Evolutionary conservation across 2,329 filamentous ascomycete genomes (phyloP), one percentile per base, ranked within the genome.

Genomic region (Fusarium floridanum): DNA sequence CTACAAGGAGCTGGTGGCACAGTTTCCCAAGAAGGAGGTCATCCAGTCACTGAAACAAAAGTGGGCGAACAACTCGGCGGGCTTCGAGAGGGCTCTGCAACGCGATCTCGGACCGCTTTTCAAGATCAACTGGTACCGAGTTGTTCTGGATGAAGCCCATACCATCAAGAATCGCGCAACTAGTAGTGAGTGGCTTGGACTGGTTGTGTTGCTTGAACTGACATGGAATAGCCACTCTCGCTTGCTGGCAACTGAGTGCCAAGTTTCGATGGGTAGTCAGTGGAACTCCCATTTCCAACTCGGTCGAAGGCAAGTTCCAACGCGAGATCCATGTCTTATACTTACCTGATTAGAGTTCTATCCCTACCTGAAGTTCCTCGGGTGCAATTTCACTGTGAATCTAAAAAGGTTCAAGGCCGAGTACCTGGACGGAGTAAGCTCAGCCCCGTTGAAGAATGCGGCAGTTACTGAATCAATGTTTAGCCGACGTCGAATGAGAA

Each of bases 141-240:
- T 91, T 5, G 84, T 91, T 2, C 80, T 91, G 0, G 90, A 91
- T 55, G 90, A 91, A 74, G 88, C 86, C 0, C 89, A 91, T 60
- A 75, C 74, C 0, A 89, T 91, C 69, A 91, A 90, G 70, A 91
- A 89, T 34, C 80, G 84, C 7, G 66, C 66, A 0, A 78, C 80
- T 0, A 64, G 72, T 10, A 80, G 83, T 84, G 64, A 67, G 81
- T 77, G 0, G 1, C 3, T 9, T 3, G 12, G 1, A 6, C 7
- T 1, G 2, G 7, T 27, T n/a, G 16, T 12, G 11, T n/a, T 27
- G 6, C 22, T 41, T 37, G 10, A 39, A 24, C 39, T 74, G 45
- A 77, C 29, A 9, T 24, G 0, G 1, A 11, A 10, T 14, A 80
- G 77, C 72, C 5, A 57, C 75, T 22, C 20, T 27, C 27, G 78